Evolutionary conservation across 73 alveolate species (phyloP).

Genomic region (Tetrahymena elliotti): DNA sequence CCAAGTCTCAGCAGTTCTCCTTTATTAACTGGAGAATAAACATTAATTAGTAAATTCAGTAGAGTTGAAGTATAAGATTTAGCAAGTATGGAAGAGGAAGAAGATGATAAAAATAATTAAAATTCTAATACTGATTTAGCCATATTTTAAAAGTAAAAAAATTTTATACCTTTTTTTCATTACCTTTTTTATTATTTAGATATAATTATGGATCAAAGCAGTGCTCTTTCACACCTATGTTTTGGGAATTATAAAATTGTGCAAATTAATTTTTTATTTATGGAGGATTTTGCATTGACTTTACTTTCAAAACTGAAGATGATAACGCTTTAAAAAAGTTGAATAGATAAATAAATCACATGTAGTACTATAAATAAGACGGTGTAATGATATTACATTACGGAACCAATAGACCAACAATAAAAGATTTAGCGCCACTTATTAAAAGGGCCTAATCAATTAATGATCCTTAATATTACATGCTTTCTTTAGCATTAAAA

Average conservation of each 20-base stretch:
- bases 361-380: neutral
- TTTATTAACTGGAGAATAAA: neutral
- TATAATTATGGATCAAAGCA: neutral
- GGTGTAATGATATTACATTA: neutral
- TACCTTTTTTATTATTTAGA: neutral
- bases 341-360: neutral
- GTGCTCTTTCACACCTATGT: neutral
- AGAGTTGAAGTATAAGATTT: neutral
- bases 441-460: neutral
- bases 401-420: neutral
- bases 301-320: neutral
- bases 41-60: neutral
- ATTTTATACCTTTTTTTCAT: neutral
- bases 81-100: neutral
- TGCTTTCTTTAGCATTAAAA: neutral
- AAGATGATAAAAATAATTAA: neutral
- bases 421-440: neutral
- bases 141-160: neutral
- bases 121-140: neutral
- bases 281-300: neutral
- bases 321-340: neutral
- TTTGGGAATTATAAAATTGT: neutral
- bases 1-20: neutral
- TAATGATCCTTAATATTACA: neutral
- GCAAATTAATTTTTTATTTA: neutral